Evolutionary conservation across 2,329 filamentous ascomycete species (phyloP).

Genomic region (Colletotrichum sp.): DNA sequence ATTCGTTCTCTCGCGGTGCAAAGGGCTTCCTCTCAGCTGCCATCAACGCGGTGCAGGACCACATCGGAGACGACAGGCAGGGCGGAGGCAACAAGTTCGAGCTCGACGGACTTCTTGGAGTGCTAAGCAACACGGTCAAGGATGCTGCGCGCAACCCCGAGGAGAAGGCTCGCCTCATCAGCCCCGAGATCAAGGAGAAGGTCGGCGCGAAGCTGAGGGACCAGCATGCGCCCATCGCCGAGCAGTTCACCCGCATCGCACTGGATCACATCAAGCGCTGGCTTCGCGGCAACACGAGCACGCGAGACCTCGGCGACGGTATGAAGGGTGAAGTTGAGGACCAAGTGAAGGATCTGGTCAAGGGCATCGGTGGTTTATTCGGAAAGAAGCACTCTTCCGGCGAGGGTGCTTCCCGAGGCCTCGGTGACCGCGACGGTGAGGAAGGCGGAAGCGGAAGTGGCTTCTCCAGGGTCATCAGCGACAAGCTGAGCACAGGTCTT

Average conservation of each 20-base stretch:
- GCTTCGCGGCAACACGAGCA: slow-evolving; percentile 47
- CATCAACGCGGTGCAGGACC: slow-evolving; percentile 45
- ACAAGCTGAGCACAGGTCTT: slow-evolving; percentile 50
- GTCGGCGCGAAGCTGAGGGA: slow-evolving; percentile 43
- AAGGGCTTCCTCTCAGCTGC: slow-evolving; percentile 46
- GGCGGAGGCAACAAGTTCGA: slow-evolving; percentile 38
- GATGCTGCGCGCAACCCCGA: slow-evolving; percentile 50
- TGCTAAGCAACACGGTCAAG: slow-evolving; percentile 47
- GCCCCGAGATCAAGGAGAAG: slow-evolving; percentile 51
- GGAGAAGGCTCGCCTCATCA: slow-evolving; percentile 49
- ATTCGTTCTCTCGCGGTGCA: slow-evolving; percentile 32
- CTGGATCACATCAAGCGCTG: slow-evolving; percentile 52
- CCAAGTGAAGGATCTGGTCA: slow-evolving; percentile 49
- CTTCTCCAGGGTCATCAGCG: slow-evolving; percentile 51
- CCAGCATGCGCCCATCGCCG: slow-evolving; percentile 48
- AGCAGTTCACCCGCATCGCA: slow-evolving; percentile 50
- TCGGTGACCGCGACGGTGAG: slow-evolving; percentile 32
- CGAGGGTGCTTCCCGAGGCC: slow-evolving; percentile 34
- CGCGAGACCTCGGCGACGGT: slow-evolving; percentile 46
- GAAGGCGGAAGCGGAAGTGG: slow-evolving; percentile 35
- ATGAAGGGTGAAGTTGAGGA: slow-evolving; percentile 49
- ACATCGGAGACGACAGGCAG: slow-evolving; percentile 34
- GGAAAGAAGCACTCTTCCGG: slow-evolving; percentile 34
- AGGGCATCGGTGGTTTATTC: slow-evolving; percentile 47
- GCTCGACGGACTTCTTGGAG: slow-evolving; percentile 47